Evolutionary conservation across 768 basidiomycete species (phyloP).

Genomic region (Leccinum disarticulatum): DNA sequence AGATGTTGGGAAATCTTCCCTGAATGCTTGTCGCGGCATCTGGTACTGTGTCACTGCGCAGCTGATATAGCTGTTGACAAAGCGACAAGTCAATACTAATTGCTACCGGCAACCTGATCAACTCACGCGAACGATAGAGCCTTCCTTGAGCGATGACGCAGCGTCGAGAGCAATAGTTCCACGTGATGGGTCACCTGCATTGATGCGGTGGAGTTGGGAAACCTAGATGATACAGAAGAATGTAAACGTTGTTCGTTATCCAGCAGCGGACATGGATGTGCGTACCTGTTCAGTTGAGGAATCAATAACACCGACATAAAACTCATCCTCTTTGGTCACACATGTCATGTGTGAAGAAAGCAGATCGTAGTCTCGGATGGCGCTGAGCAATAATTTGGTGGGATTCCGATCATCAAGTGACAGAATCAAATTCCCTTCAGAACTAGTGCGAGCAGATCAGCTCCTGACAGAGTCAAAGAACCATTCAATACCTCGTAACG

Average conservation of each 20-base stretch:
- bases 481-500: constrained; percentile 50
- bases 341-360: constrained; percentile 19
- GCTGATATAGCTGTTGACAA: constrained; percentile 43
- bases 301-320: constrained; percentile 50
- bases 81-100: background rate
- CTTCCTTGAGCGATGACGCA: constrained; percentile 47
- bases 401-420: constrained; percentile 58
- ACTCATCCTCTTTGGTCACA: constrained; percentile 53
- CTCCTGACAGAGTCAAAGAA: background rate
- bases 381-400: constrained; percentile 54
- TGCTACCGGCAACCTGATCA: background rate
- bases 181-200: constrained; percentile 69
- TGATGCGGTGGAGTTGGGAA: constrained; percentile 53
- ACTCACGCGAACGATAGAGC: constrained; percentile 53
- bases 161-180: constrained; percentile 65
- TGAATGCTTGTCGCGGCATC: constrained; percentile 3
- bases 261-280: background rate
- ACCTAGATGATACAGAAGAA: constrained; percentile 31
- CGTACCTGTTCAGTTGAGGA: constrained; percentile 16
- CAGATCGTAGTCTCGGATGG: constrained; percentile 43
- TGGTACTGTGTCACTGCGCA: constrained; percentile 25
- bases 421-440: constrained; percentile 73
- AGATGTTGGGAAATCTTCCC: constrained; percentile 14
- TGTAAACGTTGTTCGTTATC: background rate
- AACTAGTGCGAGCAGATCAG: constrained; percentile 29